Evolutionary conservation across 2,329 filamentous ascomycete species (phyloP), one percentile per base, ranked within the genome.

Genomic region (Xylariomycetidae sp.): DNA sequence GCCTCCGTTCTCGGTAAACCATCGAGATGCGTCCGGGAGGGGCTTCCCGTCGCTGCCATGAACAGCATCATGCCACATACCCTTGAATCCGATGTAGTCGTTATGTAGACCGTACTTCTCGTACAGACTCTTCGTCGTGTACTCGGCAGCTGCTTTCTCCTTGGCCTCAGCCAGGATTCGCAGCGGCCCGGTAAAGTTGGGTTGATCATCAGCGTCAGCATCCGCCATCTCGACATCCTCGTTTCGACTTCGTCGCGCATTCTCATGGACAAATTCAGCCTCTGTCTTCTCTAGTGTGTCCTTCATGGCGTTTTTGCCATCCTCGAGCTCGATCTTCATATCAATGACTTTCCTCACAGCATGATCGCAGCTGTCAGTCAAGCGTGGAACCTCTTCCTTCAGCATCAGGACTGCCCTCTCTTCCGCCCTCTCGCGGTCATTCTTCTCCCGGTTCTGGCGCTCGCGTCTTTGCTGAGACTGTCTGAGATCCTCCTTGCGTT

Each of bases 71-170:
- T 78, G 73, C 71, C 72, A 74, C 16, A 69, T 55, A 46, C 69
- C 69, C 52, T 75, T 77, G 64, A 80, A 79, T n/a, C 59, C 57
- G 36, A 69, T 65, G 48, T 80, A 80, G 47, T 77, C 71, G 50
- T 79, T 79, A 55, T 78, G 66, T 10, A 63, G 44, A 4, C 64
- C 72, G 48, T 79, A 80, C 16, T 69, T 68, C 43, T 71, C 55
- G 38, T 70, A 54, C 29, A 61, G 49, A 22, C 49, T 58, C 44
- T 70, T 54, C 2, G 47, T 41, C 1, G 52, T 54, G 49, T 77
- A 77, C 25, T 68, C 64, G 9, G 46, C 48, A 1, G 54, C 49
- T 34, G 67, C 68, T 20, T 54, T 41, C 18, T 56, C 49, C 18
- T 61, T 60, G 10, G 59, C 52, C 6, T 59, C 39, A 23, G 56